Base-by-base conservation (phyloP, 306 rosid species). In the Fagus sylvatica region DNA sequence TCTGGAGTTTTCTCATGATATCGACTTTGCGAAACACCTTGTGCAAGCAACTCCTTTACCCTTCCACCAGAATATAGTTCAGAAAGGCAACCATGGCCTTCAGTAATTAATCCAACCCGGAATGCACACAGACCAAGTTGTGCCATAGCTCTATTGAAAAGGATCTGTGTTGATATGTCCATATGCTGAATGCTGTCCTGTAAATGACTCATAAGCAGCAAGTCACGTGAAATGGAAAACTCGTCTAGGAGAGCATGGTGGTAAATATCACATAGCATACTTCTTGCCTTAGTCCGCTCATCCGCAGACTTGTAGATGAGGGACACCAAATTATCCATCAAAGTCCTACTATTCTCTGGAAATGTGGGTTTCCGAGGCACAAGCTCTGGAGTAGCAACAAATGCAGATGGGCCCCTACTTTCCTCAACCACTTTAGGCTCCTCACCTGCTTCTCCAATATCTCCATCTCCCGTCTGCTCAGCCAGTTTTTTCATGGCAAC, bases 1-100 rank as follows among this genome's bases (percentile, higher is more conserved):
- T 96, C 99, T 7, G 99, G 98, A 74, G 98, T 96, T 86, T 96
- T 96, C 81, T 96, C 99, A 53, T 96, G 98, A 88, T 90, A 93
- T 42, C 99, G 87, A 73, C 94, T 93, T 72, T 96, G 99, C 3
- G 96, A 86, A 76, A 96, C 94, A 59, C 99, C 99, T 82, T 96
- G 99, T 0, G 99, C 99, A 64, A 96, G 97, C 86, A 96, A 79
- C 82, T 96, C 98, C 87, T 91, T 96, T 64, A 96, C 97, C 88
- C 98, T 88, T 79, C 98, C 98, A 73, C 99, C 98, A n/a, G 99
- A 91, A 82, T 93, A 96, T 13, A 96, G 89, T 82, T 96, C 99
- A 48, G 96, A 85, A 43, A 96, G 91, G 59, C 99, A 96, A 71
- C 96, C 87, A 83, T 96, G 97, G 2, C 90, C 99, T 74, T 96